Base-by-base conservation (phyloP, 1,284 basidiomycete genomes). In the Volvariella volvacea region DNA sequence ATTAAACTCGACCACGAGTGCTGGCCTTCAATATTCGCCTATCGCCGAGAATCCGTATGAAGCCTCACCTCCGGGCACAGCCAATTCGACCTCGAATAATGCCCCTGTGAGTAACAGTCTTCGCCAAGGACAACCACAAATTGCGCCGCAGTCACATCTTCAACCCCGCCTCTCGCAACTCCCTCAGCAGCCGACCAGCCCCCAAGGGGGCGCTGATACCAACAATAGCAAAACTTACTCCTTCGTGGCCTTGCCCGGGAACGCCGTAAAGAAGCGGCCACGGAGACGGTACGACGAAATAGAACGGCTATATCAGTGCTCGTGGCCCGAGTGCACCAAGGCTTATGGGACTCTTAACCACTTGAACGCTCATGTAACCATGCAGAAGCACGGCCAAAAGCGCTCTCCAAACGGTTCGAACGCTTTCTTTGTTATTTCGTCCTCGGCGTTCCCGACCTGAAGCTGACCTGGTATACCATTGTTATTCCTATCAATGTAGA, bases 301-400 rank as follows among this genome's bases (percentile, higher is more conserved):
- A 50, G 92, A 94, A 66, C 77, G 92, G n/a, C 68, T 93, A 38
- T 94, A 94, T 63, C 76, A 80, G 47, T 94, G 91, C 70, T 74
- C 73, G 19, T 93, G 83, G 76, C 81, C 80, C 1, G 84, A 87
- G 39, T 94, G 91, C 63, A 73, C 78, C 33, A 94, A 94, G 65
- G 74, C 85, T 39, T 92, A 92, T 57, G 89, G 89, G 16, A 92
- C 89, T 3, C 73, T 94, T 36, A 94, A 94, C 62, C 91, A 94
- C 62, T 74, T 94, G 50, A 94, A 94, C 59, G 90, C 91, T 15
- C 91, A 94, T 62, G 88, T 94, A 50, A 86, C 81, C 17, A 92
- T 93, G 88, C 92, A 93, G 63, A 89, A 88, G 64, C 91, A 94
- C 58, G 91, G 91, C 33, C 46, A 70, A 14, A 93, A 92, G 65